These are phyloP conservation scores for Osmanthus fragrans DNA, from an alignment of 257 asterid species.

Conservation along the genomic window DNA sequence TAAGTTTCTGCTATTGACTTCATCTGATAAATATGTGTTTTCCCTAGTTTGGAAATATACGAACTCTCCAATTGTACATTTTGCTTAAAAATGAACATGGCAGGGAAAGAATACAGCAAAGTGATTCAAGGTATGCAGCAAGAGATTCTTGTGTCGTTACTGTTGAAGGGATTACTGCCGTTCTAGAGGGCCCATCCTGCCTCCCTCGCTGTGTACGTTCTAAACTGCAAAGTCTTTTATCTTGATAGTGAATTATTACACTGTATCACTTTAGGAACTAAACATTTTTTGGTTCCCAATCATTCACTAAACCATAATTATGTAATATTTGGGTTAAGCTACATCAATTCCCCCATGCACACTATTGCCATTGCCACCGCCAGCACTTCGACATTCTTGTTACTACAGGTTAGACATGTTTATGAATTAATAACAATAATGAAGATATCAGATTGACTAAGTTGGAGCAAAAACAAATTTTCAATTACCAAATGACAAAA, in stretches of 20 bases:
- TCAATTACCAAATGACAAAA: neutral
- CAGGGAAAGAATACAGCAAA: conserved; percentile 99
- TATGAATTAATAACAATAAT: no score
- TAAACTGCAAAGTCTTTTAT: neutral
- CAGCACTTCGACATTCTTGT: neutral
- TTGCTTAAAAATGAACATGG: conserved; percentile 14
- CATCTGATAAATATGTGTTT: neutral
- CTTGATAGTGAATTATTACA: neutral
- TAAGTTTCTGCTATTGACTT: conserved; percentile 42
- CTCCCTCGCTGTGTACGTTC: conserved; percentile 72
- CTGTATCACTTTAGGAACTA: neutral
- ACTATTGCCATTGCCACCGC: neutral
- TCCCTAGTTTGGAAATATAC: neutral
- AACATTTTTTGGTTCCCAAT: no score
- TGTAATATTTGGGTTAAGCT: no score
- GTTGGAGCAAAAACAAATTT: neutral
- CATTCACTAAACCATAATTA: no score
- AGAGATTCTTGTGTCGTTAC: conserved; percentile 70
- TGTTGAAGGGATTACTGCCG: conserved; percentile 82
- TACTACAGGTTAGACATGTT: neutral
- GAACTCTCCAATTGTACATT: neutral
- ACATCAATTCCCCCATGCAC: neutral
- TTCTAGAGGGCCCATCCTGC: conserved; percentile 80
- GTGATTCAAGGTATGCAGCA: conserved; percentile 88
- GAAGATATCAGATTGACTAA: neutral